Conservation (phyloP, 2,329 filamentous ascomycete species). For the Paramyrothecium roridum region DNA sequence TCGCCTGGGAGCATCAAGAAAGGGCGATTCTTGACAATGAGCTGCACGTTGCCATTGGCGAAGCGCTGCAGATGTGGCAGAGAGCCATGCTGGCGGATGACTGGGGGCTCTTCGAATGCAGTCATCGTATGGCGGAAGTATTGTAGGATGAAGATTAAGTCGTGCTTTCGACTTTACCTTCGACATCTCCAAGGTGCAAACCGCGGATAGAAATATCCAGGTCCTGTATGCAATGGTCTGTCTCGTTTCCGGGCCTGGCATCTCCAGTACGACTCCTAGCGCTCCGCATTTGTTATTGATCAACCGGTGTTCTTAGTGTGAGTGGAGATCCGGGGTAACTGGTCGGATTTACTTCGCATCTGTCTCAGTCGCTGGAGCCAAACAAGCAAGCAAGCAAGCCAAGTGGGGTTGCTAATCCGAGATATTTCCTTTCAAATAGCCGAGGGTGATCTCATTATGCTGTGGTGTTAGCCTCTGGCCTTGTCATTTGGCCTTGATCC, state of each 20-base stretch:
- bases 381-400: neutral
- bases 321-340: neutral
- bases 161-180: neutral
- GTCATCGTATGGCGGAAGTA: neutral
- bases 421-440: neutral
- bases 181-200: neutral
- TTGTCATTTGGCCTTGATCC: neutral
- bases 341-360: neutral
- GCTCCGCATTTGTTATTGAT: no score
- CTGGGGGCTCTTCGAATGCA: neutral
- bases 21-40: slow-evolving; percentile 32
- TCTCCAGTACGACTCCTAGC: no score
- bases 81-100: neutral
- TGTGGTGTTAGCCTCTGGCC: no score
- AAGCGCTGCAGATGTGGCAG: slow-evolving; percentile 14
- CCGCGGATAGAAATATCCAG: neutral
- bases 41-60: slow-evolving; percentile 24
- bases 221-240: neutral
- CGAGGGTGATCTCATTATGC: no score
- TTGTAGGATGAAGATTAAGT: neutral
- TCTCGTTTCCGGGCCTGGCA: neutral
- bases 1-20: slow-evolving; percentile 31
- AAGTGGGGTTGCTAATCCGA: neutral
- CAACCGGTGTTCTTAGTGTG: neutral
- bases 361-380: neutral